These are phyloP conservation scores for Plasmodium vivax DNA, from an alignment of 169 alveolate genomes.

Conservation along the genomic window DNA sequence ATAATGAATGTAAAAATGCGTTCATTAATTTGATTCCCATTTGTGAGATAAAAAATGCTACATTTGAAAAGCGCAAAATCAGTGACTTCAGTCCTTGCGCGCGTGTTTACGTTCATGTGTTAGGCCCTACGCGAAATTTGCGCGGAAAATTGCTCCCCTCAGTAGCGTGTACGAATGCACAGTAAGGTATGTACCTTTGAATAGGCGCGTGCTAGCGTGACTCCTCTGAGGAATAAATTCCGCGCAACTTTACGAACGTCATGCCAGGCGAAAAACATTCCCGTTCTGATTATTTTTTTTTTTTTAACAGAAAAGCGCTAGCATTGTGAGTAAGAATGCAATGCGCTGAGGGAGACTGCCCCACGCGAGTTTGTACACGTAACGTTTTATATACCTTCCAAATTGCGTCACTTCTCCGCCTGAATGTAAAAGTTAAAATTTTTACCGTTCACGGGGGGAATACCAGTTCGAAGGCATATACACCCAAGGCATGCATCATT, in stretches of 20 bases:
- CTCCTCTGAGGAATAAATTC: neutral
- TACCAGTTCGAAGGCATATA: neutral
- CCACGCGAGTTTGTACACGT: neutral
- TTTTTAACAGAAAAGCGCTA: neutral
- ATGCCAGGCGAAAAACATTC: neutral
- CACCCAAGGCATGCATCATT: neutral
- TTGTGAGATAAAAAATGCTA: neutral
- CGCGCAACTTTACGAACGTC: neutral
- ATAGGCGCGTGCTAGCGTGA: neutral
- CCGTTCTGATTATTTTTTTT: neutral
- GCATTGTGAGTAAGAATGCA: conserved; percentile 11
- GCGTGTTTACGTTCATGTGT: neutral
- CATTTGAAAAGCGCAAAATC: neutral
- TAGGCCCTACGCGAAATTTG: neutral
- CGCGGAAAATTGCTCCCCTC: neutral
- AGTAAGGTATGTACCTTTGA: neutral
- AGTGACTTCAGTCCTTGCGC: conserved; percentile 1
- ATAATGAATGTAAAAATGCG: neutral
- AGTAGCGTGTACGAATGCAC: neutral
- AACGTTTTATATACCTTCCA: neutral
- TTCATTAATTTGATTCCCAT: neutral
- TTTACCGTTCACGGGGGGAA: conserved; percentile 5
- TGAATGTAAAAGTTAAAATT: neutral
- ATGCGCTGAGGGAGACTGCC: neutral
- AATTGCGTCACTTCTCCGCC: neutral